Evolutionary conservation across 768 basidiomycete genomes (phyloP).

Genomic region (Lactifluus hygrophoroides): DNA sequence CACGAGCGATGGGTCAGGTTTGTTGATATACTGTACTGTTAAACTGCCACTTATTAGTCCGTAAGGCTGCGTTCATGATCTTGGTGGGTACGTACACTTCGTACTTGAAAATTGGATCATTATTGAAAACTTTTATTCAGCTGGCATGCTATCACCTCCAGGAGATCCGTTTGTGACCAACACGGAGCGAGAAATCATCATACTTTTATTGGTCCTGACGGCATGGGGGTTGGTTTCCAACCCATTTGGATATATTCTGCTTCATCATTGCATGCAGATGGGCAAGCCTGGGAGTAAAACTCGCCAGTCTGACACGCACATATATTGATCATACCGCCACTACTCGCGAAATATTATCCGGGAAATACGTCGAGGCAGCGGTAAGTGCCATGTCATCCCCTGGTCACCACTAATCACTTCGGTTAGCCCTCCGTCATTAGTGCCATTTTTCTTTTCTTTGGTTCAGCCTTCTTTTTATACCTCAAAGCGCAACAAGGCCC

Average conservation of each 20-base stretch:
- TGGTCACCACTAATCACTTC: constrained; percentile 20
- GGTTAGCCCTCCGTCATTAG: constrained; percentile 49
- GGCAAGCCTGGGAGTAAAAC: constrained; percentile 54
- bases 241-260: constrained; percentile 9
- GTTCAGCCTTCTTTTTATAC: constrained; percentile 48
- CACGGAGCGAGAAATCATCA: constrained; percentile 53
- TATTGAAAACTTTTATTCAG: constrained; percentile 26
- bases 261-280: constrained; percentile 36
- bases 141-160: constrained; percentile 58
- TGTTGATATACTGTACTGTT: constrained; percentile 17
- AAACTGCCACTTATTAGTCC: neutral
- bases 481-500: constrained; percentile 52
- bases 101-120: neutral
- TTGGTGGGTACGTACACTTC: constrained; percentile 40
- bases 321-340: constrained; percentile 34
- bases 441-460: constrained; percentile 55
- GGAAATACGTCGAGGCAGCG: constrained; percentile 46
- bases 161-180: constrained; percentile 59
- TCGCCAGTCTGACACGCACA: constrained; percentile 49
- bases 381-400: constrained; percentile 26
- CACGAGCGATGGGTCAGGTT: constrained; percentile 51
- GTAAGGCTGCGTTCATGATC: constrained; percentile 55
- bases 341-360: constrained; percentile 35
- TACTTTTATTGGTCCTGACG: constrained; percentile 38
- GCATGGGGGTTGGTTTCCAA: constrained; percentile 49